A percentile compares a stretch with the other conserved stretches of the same genome.
phyloP scores from a whole-genome alignment of 768 basidiomycete species.

The Myochromella boudieri region DNA sequence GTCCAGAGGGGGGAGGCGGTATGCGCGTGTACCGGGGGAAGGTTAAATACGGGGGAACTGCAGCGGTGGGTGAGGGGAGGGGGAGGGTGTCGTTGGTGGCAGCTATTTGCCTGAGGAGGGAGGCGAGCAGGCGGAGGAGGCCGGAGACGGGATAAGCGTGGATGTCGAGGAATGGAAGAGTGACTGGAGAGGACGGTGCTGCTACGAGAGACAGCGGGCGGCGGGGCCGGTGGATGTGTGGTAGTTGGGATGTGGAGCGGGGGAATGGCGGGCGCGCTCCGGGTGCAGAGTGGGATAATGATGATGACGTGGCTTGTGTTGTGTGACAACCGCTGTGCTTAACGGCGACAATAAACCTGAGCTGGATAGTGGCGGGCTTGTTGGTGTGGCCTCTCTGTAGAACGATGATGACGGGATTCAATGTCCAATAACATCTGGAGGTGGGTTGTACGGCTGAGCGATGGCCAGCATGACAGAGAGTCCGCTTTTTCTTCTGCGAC shows the following conservation, averaged over 20 bases:
- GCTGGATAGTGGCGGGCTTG: slow-evolving; percentile 3
- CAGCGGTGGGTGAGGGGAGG: slow-evolving; percentile 5
- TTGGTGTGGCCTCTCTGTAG: background rate
- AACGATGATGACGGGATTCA: slow-evolving; percentile 8
- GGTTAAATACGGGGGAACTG: no score
- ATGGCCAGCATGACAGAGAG: slow-evolving; percentile 20
- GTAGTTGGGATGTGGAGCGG: background rate
- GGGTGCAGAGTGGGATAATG: slow-evolving; percentile 7
- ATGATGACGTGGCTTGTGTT: no score
- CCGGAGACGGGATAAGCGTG: slow-evolving; percentile 78
- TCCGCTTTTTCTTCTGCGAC: no score
- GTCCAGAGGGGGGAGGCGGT: slow-evolving; percentile 54
- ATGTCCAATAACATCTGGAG: slow-evolving; percentile 9
- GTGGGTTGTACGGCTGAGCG: slow-evolving; percentile 13
- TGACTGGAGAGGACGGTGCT: no score
- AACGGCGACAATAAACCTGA: no score
- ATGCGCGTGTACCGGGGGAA: slow-evolving; percentile 10
- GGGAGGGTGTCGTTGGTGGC: slow-evolving; percentile 81
- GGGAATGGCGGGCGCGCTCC: slow-evolving; percentile 2
- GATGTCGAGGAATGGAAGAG: slow-evolving; percentile 63
- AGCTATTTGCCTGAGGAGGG: slow-evolving; percentile 88
- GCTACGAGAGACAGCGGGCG: background rate
- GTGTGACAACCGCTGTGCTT: no score
- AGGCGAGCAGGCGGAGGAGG: slow-evolving; percentile 83
- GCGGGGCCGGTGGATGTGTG: background rate